Evolutionary conservation across 805 yeast genomes (phyloP), one percentile per base, ranked within the genome.

Genomic region (Cyberlindnera misumaiensis): DNA sequence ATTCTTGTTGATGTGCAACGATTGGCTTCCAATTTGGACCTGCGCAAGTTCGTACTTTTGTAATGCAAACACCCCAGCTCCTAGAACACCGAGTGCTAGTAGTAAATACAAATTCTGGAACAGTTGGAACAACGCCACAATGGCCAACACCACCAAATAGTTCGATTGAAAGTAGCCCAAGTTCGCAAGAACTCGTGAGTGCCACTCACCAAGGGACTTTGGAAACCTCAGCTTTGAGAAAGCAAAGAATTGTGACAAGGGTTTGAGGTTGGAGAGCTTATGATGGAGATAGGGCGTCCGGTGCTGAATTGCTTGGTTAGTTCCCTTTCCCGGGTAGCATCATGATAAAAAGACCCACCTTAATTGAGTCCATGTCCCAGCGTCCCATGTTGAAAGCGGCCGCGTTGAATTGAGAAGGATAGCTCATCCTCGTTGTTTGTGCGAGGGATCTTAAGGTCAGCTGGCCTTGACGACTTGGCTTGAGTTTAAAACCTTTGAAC

Each of bases 261-360:
- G 51, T 29, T 47, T 51, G 26, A 51, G 38, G 6, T 45, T 48
- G 13, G 49, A 42, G 36, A 51, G 35, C 40, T 48, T 51, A 31
- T 49, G 49, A 30, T 51, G 51, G 8, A 51, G 35, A 35, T 39
- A 51, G 27, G 56, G 56, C 11, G 48, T 46, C 34, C 49, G 52
- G 22, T 48, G 44, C 38, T 30, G 16, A 16, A 16, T 7, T 13
- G 26, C 13, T 11, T n/a, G 11, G n/a, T 27, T 27, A 8, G 29
- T 27, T 13, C 16, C 30, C 11, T n/a, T 8, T 13, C 8, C 24
- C 8, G 15, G 11, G 22, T n/a, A 8, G 16, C 6, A 6, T 3
- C 4, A 4, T 5, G 14, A 11, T 18, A 18, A 3, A 6, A 8
- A 6, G 8, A 16, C 36, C 12, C 30, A 34, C 36, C 17, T 34